phyloP scores from a whole-genome alignment of 2,329 filamentous ascomycete genomes.

The Phaeosphaeriaceae sp. region DNA sequence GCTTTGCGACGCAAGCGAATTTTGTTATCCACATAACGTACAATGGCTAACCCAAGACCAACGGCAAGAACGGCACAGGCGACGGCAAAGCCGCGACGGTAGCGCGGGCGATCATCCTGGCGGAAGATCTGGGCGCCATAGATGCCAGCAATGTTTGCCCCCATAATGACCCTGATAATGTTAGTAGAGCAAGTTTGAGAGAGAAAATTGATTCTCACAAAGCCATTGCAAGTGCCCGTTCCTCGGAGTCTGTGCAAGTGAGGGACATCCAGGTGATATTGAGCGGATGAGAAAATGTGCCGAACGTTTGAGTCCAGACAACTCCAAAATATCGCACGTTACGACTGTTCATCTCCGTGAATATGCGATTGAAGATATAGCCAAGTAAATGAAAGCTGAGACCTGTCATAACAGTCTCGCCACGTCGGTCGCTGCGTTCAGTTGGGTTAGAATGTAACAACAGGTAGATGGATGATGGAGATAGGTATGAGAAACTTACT shows the following conservation, averaged over 20 bases:
- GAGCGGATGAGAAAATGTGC: conserved; percentile 62
- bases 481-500: conserved; percentile 2
- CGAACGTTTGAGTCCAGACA: conserved; percentile 63
- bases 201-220: conserved; percentile 43
- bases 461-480: no score
- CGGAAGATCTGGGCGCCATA: conserved; percentile 68
- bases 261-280: conserved; percentile 68
- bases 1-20: conserved; percentile 16
- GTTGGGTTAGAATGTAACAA: neutral
- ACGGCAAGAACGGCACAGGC: conserved; percentile 54
- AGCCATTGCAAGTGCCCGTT: conserved; percentile 66
- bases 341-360: conserved; percentile 48
- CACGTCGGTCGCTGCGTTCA: conserved; percentile 52
- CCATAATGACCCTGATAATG: conserved; percentile 61
- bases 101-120: conserved; percentile 58
- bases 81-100: conserved; percentile 59
- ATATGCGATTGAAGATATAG: conserved; percentile 62
- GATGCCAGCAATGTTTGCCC: conserved; percentile 66
- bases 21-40: conserved; percentile 55
- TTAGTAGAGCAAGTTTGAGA: neutral
- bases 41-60: conserved; percentile 51
- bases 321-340: conserved; percentile 61
- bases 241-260: conserved; percentile 62
- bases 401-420: conserved; percentile 60
- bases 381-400: conserved; percentile 56